Conservation (phyloP, 139 green algal species). For the Chlorella vulgaris region DNA sequence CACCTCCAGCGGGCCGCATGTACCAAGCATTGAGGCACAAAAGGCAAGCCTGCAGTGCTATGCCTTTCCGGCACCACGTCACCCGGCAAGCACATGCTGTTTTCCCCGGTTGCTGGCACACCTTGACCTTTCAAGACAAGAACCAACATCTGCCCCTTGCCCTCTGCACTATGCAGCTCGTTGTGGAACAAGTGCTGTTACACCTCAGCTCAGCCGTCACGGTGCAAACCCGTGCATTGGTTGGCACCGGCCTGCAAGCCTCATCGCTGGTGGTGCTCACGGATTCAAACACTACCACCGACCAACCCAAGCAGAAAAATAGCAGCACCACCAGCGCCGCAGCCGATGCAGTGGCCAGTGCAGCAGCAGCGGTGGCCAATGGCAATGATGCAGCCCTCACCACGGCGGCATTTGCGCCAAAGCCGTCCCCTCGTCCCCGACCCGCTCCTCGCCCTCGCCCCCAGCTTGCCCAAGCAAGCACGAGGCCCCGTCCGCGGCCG, state of each 20-base stretch:
- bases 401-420: background rate
- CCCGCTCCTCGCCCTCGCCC: background rate
- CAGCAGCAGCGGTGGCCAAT: too few relatives aligned
- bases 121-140: too few relatives aligned
- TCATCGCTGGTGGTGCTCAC: background rate
- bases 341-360: too few relatives aligned
- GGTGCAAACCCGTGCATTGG: background rate
- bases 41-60: background rate
- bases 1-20: background rate
- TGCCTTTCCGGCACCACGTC: too few relatives aligned
- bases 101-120: too few relatives aligned
- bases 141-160: background rate
- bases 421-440: background rate
- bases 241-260: background rate
- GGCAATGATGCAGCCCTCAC: background rate
- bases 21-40: background rate
- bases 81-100: too few relatives aligned
- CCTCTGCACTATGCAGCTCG: background rate
- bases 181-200: background rate
- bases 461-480: background rate
- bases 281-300: background rate
- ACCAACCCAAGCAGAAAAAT: background rate
- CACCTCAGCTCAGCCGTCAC: background rate
- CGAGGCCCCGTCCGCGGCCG: too few relatives aligned
- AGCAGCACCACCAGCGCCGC: too few relatives aligned